Percentiles rank a stretch among this genome's conserved stretches.
These are phyloP conservation scores for Cercospora canescens DNA, from an alignment of 2,329 filamentous ascomycete genomes.

Conservation along the genomic window DNA sequence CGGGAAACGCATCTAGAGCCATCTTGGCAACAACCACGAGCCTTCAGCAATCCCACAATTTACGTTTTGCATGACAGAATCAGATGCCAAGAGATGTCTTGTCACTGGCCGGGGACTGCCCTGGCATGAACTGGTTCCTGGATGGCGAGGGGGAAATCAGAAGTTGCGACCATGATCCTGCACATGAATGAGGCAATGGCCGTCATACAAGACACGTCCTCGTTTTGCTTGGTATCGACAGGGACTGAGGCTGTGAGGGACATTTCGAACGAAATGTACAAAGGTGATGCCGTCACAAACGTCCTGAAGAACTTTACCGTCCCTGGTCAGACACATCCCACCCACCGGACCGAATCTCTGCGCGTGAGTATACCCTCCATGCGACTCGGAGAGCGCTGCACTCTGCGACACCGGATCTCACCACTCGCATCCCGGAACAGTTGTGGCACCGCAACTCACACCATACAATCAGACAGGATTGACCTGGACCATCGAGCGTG, in stretches of 20 bases:
- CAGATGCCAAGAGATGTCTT: neutral
- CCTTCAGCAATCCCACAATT: neutral
- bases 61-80: neutral
- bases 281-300: neutral
- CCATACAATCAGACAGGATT: neutral
- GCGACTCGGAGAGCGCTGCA: neutral
- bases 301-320: constrained; percentile 1
- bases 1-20: neutral
- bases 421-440: neutral
- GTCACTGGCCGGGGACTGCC: neutral
- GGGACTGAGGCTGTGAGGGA: neutral
- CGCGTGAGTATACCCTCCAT: neutral
- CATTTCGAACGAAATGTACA: neutral
- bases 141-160: neutral
- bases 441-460: neutral
- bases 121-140: neutral
- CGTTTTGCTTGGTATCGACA: neutral
- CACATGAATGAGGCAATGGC: too few species aligned
- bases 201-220: too few species aligned
- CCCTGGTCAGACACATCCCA: neutral
- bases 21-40: constrained; percentile 7
- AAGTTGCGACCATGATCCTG: neutral
- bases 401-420: neutral
- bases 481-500: neutral
- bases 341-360: neutral